Evolutionary conservation across 192 early-diverging fungal species (phyloP).

Genomic region (Coemansia sp.): DNA sequence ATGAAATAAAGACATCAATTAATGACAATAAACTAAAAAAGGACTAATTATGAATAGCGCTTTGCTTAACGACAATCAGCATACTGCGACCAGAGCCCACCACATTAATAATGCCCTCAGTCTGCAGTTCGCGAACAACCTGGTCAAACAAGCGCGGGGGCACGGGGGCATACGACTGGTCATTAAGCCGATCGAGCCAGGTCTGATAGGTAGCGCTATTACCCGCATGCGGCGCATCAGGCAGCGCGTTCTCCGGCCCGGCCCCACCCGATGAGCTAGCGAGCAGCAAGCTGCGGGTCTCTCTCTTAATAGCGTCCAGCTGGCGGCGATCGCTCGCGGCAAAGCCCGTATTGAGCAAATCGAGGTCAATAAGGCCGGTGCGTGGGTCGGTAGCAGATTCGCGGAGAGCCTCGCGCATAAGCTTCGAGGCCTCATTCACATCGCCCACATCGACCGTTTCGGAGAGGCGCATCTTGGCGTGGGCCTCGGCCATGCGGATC

Average conservation of each 20-base stretch:
- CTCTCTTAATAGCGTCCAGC: conserved; percentile 47
- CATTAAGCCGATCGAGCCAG: conserved; percentile 50
- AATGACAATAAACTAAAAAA: neutral
- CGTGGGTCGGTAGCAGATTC: conserved; percentile 88
- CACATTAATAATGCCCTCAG: conserved; percentile 50
- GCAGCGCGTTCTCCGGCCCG: neutral
- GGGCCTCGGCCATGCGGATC: conserved; percentile 93
- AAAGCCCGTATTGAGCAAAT: conserved; percentile 87
- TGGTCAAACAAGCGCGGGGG: conserved; percentile 58
- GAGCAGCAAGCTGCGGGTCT: conserved; percentile 40
- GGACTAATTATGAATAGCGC: conserved; percentile 20
- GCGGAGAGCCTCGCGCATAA: conserved; percentile 87
- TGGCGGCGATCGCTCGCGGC: conserved; percentile 69
- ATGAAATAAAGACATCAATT: too few species aligned
- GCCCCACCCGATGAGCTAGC: neutral
- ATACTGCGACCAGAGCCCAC: conserved; percentile 46
- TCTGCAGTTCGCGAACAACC: conserved; percentile 56
- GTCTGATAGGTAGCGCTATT: conserved; percentile 31
- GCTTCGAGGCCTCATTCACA: conserved; percentile 84
- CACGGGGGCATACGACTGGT: conserved; percentile 50
- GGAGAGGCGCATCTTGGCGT: conserved; percentile 87
- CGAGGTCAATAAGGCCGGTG: conserved; percentile 92
- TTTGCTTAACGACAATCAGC: conserved; percentile 48
- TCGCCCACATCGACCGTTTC: conserved; percentile 70
- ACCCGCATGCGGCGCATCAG: conserved; percentile 19